Base-by-base conservation (phyloP, 192 early-diverging fungal species). In the Coemansia erecta region DNA sequence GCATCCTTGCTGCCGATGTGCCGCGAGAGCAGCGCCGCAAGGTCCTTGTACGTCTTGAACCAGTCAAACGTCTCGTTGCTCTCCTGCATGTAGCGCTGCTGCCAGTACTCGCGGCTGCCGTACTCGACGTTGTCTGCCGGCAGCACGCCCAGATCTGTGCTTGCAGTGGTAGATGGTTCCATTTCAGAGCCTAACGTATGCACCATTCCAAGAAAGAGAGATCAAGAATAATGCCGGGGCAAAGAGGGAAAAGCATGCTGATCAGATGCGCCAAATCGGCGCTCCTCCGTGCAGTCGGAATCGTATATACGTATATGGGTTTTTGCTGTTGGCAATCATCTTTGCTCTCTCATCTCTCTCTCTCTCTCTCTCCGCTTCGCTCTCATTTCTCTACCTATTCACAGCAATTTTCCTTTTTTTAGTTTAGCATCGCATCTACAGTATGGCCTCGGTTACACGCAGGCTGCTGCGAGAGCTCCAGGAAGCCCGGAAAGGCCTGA, bases 11-110 rank as follows among this genome's bases (percentile, higher is more conserved):
- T 61, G 22, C 67, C 68, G 37, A 90, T 80, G 26, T 78, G 56
- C 62, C 74, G 45, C 53, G 67, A 70, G 18, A 92, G 67, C 42
- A 88, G 64, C 45, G 84, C 83, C 56, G 87, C 80, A 47, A 92
- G 63, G 28, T 91, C 87, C 53, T 75, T 67, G 76, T 88, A 92
- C 17, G 86, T 89, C 71, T 91, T 92, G 73, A 93, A 93, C 92
- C 93, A 95, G 79, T 94, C 93, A 71, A 92, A 95, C 0, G 84
- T 84, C 33, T 64, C 28, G 40, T 55, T 45, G 3, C 60, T 70
- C 61, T 78, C 80, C 72, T 81, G 69, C 57, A 69, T 28, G 47
- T 88, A 85, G 23, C 82, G 82, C 66, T 81, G 71, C 43, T 91
- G 86, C 92, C 92, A 94, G 77, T 92, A 94, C 56, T 86, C 83